Evolutionary conservation across 768 basidiomycete species (phyloP), one percentile per base, ranked within the genome.

Genomic region (Russula brevipes): DNA sequence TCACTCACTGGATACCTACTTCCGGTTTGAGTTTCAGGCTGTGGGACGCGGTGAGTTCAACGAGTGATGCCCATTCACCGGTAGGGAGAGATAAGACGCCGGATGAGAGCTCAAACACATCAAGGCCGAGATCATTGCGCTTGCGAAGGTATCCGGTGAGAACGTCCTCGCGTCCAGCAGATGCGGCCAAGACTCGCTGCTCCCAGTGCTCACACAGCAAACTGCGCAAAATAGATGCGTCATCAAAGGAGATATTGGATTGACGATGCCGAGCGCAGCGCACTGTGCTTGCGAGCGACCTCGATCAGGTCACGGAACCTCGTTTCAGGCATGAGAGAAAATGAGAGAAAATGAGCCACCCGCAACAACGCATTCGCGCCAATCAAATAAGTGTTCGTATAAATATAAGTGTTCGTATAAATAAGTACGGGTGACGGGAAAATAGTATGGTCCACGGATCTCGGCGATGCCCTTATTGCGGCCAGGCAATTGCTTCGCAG

Each of bases 11-110:
- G 24, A 80, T 77, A 2, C 78, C 77, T 16, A 80, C 71, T 65
- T 80, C 78, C 0, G 78, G 79, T 64, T 80, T 80, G 8, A 78
- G 75, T 58, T 77, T 80, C 61, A 78, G 58, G 7, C 76, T 77
- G 57, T 77, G 70, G 12, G 72, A 72, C 9, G 74, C 73, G 5
- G 77, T 76, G 39, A 76, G 72, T 61, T 78, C 74, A 41, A 80
- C 73, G 56, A 79, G 69, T 5, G 71, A 70, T 9, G 75, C 71
- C 78, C 77, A 79, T 57, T 79, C 79, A 8, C 77, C 72, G 1
- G 76, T 73, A 1, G 79, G 79, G 62, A 80, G 76, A n/a, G 78
- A 77, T 33, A 79, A 70, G 67, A 81, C 16, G 12, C 76, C 76
- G 3, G 78, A 77, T 1, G 79, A 80, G 42, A 79, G 71, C 63